Conservation (phyloP, 495 filamentous ascomycete genomes). For the Penicillium alfredii region DNA sequence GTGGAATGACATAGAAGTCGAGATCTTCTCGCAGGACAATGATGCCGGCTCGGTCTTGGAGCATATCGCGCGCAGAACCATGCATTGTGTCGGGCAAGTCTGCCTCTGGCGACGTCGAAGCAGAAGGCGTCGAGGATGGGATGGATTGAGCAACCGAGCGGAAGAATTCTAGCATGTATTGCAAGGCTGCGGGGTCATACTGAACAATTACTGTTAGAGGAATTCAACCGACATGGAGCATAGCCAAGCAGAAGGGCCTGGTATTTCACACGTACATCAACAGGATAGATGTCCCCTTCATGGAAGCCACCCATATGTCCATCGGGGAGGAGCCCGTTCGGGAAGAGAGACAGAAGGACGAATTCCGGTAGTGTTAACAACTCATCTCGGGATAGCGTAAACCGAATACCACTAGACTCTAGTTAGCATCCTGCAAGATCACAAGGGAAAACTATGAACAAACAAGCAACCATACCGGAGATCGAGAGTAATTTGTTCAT, state of each 20-base stretch:
- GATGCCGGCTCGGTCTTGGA: slow-evolving; percentile 88
- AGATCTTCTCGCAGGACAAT: slow-evolving; percentile 96
- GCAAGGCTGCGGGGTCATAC: slow-evolving; percentile 93
- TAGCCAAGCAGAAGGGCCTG: no score
- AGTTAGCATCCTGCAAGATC: slow-evolving; percentile 14
- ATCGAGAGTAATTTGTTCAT: slow-evolving; percentile 94
- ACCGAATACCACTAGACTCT: slow-evolving; percentile 70
- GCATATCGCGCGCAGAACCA: slow-evolving; percentile 66
- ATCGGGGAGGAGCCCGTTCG: slow-evolving; percentile 95
- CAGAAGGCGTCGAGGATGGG: slow-evolving; percentile 60
- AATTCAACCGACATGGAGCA: no score
- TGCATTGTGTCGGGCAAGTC: slow-evolving; percentile 65
- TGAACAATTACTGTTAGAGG: slow-evolving; percentile 48
- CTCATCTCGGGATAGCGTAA: slow-evolving; percentile 90
- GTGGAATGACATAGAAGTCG: slow-evolving; percentile 97
- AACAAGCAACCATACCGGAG: slow-evolving; percentile 82
- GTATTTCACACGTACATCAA: slow-evolving; percentile 90
- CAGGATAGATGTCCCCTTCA: slow-evolving; percentile 89
- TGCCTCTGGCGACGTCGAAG: slow-evolving; percentile 52
- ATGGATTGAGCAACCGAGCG: slow-evolving; percentile 92
- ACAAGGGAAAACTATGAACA: no score
- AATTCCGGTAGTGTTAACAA: slow-evolving; percentile 94
- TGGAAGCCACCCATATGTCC: slow-evolving; percentile 91
- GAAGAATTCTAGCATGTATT: slow-evolving; percentile 99
- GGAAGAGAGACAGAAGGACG: slow-evolving; percentile 95